A percentile compares a stretch with the other conserved stretches of the same genome.
Conservation (phyloP, 352 stramenopile genomes). For the Pythium rishiriense region DNA sequence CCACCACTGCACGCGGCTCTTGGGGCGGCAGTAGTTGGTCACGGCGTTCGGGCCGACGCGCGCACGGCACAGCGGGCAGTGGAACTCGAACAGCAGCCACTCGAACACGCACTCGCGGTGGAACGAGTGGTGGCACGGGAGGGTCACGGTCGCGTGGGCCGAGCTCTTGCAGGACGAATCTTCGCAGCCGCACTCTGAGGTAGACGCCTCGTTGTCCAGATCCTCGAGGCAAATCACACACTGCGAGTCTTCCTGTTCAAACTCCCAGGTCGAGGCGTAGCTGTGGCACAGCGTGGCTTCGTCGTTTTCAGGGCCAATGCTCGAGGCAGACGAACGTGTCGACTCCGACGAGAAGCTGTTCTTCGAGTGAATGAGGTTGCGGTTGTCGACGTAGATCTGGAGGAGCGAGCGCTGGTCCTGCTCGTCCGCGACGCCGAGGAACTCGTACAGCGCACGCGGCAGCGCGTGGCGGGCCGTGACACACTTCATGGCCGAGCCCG, state of each 20-base stretch:
- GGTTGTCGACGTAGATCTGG: conserved; percentile 70
- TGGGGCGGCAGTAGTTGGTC: conserved; percentile 62
- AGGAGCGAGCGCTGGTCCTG: conserved; percentile 59
- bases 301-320: neutral
- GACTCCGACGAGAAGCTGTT: conserved; percentile 27
- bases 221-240: conserved; percentile 59
- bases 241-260: conserved; percentile 29
- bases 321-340: conserved; percentile 16
- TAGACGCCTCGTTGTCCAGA: conserved; percentile 37
- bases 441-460: conserved; percentile 55
- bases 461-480: conserved; percentile 47
- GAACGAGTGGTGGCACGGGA: conserved; percentile 69
- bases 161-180: conserved; percentile 22
- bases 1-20: conserved; percentile 68
- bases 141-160: conserved; percentile 31
- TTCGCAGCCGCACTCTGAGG: conserved; percentile 28
- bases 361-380: conserved; percentile 36
- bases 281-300: conserved; percentile 17
- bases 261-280: conserved; percentile 41
- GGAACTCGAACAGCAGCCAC: conserved; percentile 72
- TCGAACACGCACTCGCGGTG: conserved; percentile 76
- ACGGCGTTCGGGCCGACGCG: conserved; percentile 50
- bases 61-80: conserved; percentile 66
- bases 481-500: conserved; percentile 73
- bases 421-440: conserved; percentile 53